A percentile compares a stretch with the other conserved stretches of the same genome.
phyloP scores from a whole-genome alignment of 495 filamentous ascomycete species.

The Xylaria acuta region DNA sequence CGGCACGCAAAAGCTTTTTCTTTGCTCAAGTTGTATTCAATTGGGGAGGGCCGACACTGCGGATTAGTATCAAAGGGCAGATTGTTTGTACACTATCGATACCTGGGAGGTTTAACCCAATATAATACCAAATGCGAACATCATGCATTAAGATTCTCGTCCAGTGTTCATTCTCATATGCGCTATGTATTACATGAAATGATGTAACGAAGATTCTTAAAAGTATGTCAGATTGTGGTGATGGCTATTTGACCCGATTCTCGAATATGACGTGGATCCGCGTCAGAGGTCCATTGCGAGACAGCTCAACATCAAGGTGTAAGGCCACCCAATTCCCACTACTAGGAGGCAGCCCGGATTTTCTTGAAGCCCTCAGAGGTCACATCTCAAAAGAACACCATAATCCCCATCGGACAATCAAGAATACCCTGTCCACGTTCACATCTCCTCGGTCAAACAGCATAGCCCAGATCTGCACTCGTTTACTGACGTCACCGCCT shows the following conservation, averaged over 20 bases:
- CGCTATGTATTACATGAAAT: background rate
- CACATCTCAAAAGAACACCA: too few relatives aligned
- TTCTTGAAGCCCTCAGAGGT: background rate
- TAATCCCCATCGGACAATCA: background rate
- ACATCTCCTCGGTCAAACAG: background rate
- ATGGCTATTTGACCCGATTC: background rate
- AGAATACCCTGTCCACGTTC: background rate
- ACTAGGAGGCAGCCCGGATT: background rate
- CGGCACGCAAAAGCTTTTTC: background rate
- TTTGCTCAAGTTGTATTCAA: background rate
- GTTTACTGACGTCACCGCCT: constrained; percentile 11
- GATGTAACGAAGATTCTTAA: background rate
- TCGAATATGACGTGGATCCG: constrained; percentile 2
- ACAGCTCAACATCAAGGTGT: background rate
- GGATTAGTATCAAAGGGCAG: constrained; percentile 11
- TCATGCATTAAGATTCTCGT: background rate
- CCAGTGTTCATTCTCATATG: background rate
- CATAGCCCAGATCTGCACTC: background rate
- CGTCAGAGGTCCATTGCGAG: background rate
- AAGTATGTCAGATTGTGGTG: background rate
- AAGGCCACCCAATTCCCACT: background rate
- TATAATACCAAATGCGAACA: constrained; percentile 6
- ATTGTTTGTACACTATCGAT: constrained; percentile 26
- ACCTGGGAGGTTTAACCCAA: background rate
- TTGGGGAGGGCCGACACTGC: background rate